phyloP scores from a whole-genome alignment of 495 filamentous ascomycete species.

The Talaromyces thailandensis region DNA sequence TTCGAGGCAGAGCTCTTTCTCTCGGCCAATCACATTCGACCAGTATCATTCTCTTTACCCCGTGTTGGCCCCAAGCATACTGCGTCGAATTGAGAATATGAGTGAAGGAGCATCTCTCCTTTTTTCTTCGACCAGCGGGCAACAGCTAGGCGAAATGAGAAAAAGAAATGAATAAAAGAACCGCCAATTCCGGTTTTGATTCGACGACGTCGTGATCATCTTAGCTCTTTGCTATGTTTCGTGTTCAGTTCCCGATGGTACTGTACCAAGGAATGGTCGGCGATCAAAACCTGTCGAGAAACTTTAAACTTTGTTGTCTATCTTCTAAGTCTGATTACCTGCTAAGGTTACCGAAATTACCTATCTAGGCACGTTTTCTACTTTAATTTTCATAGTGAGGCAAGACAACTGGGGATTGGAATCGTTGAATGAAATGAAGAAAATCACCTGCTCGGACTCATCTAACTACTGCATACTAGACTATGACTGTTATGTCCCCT shows the following conservation, averaged over 20 bases:
- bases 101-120: neutral
- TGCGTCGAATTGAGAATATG: neutral
- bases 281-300: neutral
- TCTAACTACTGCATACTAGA: neutral
- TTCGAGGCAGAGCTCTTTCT: neutral
- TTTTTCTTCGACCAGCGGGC: neutral
- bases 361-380: neutral
- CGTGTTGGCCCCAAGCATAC: too few species aligned
- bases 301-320: neutral
- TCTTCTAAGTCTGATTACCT: neutral
- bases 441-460: neutral
- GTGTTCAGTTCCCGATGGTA: neutral
- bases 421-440: neutral
- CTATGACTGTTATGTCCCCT: neutral
- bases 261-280: neutral
- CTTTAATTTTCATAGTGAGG: neutral
- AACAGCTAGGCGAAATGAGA: neutral
- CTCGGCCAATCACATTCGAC: neutral
- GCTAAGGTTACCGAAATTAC: neutral
- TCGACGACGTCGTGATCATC: neutral
- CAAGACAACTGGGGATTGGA: neutral
- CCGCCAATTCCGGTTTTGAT: too few species aligned
- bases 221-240: neutral
- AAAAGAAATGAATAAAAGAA: neutral
- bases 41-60: neutral